Evolutionary conservation across 2,329 filamentous ascomycete genomes (phyloP).

Genomic region (Penicillium sp.): DNA sequence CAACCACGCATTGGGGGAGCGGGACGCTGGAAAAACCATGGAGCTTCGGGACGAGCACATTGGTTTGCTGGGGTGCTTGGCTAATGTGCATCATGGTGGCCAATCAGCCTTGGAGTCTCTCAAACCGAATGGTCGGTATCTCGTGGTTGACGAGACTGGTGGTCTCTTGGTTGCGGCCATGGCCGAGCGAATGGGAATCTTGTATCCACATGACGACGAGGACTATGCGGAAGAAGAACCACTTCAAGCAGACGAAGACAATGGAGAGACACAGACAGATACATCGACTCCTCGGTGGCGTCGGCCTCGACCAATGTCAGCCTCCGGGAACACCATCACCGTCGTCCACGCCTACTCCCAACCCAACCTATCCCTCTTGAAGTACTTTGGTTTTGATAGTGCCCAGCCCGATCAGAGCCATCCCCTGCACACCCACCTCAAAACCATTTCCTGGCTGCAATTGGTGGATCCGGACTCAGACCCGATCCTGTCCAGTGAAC

Average conservation of each 20-base stretch:
- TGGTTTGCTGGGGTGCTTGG: constrained; percentile 78
- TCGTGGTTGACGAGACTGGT: constrained; percentile 81
- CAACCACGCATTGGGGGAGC: constrained; percentile 71
- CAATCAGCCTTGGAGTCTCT: constrained; percentile 25
- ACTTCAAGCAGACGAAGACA: background rate
- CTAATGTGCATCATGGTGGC: constrained; percentile 75
- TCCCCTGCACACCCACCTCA: constrained; percentile 74
- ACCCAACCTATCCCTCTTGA: constrained; percentile 79
- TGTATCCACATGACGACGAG: constrained; percentile 49
- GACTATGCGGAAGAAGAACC: constrained; percentile 19
- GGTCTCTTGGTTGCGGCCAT: constrained; percentile 75
- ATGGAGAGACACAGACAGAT: constrained; percentile 7
- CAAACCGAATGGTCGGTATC: constrained; percentile 58
- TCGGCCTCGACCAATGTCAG: constrained; percentile 33
- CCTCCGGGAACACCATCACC: constrained; percentile 54
- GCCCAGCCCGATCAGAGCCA: constrained; percentile 60
- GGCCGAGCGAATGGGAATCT: constrained; percentile 81
- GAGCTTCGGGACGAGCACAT: constrained; percentile 81
- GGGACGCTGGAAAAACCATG: constrained; percentile 72
- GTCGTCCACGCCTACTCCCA: constrained; percentile 62
- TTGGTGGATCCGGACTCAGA: constrained; percentile 72
- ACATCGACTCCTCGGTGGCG: constrained; percentile 23
- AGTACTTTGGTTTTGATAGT: constrained; percentile 81
- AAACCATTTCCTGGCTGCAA: constrained; percentile 86
- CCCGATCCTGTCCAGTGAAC: constrained; percentile 62